Percentiles rank a stretch among this genome's conserved stretches.
Evolutionary conservation across 1,139 yeast genomes (phyloP).

Genomic region (Saccharomyces uvarum): DNA sequence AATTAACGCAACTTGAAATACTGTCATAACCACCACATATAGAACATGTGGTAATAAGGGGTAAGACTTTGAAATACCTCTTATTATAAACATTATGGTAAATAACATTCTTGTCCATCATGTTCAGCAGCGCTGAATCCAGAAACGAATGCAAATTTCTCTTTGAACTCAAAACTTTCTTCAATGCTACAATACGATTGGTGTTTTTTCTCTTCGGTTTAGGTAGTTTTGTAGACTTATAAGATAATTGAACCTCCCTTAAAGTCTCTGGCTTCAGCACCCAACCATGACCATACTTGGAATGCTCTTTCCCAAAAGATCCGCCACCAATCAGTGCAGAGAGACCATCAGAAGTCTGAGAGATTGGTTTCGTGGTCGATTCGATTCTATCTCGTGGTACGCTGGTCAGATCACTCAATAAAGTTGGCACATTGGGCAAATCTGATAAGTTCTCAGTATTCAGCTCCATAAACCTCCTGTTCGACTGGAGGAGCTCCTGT

Average conservation of each 20-base stretch:
- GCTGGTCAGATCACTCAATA: constrained; percentile 28
- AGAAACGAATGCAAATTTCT: constrained; percentile 29
- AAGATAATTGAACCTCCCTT: constrained; percentile 23
- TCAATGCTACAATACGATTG: constrained; percentile 27
- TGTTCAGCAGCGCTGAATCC: constrained; percentile 25
- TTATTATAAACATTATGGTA: constrained; percentile 29
- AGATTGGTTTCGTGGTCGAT: constrained; percentile 13
- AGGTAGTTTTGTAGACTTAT: constrained; percentile 31
- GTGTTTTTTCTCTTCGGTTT: constrained; percentile 26
- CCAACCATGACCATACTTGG: constrained; percentile 13
- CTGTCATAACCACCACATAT: constrained; percentile 31
- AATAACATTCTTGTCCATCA: constrained; percentile 26
- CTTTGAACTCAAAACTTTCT: constrained; percentile 26
- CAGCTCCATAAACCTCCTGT: constrained; percentile 29
- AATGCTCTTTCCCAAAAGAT: constrained; percentile 12
- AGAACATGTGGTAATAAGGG: constrained; percentile 30
- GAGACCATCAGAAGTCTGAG: constrained; percentile 8
- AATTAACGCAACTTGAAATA: constrained; percentile 30
- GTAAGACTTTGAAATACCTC: constrained; percentile 29
- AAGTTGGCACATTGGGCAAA: constrained; percentile 23
- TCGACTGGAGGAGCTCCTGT: constrained; percentile 28
- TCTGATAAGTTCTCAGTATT: constrained; percentile 29
- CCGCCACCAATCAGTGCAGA: constrained; percentile 10
- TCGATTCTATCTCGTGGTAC: constrained; percentile 28
- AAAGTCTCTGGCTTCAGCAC: constrained; percentile 21